Evolutionary conservation across 768 basidiomycete genomes (phyloP).

Genomic region (Mycena galopus): DNA sequence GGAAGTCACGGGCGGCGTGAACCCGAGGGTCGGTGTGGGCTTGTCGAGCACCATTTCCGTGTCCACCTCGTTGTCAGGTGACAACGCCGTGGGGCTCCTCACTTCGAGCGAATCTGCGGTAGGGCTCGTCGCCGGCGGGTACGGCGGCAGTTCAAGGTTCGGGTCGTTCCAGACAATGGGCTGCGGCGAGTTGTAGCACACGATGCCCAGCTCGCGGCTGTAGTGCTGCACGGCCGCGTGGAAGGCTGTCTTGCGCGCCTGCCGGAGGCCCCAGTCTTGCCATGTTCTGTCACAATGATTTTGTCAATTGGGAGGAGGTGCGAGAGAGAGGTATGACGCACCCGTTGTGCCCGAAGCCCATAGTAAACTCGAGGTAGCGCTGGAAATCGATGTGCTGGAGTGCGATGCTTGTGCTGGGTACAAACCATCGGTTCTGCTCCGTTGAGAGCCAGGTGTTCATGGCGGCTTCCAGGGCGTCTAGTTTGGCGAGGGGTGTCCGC

Average conservation of each 20-base stretch:
- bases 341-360: slow-evolving; percentile 72
- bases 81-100: background rate
- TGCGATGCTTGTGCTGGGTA: slow-evolving; percentile 73
- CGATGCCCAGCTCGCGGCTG: slow-evolving; percentile 77
- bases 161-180: slow-evolving; percentile 67
- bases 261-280: slow-evolving; percentile 58
- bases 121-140: slow-evolving; percentile 15
- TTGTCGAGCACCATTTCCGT: slow-evolving; percentile 37
- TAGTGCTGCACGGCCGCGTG: slow-evolving; percentile 83
- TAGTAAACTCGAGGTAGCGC: slow-evolving; percentile 75
- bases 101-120: background rate
- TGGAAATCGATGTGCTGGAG: slow-evolving; percentile 77
- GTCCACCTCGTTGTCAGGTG: slow-evolving; percentile 37
- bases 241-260: slow-evolving; percentile 79
- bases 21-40: slow-evolving; percentile 17
- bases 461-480: slow-evolving; percentile 75
- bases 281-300: slow-evolving; percentile 54
- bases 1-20: slow-evolving; percentile 21
- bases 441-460: slow-evolving; percentile 83
- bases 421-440: slow-evolving; percentile 86
- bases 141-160: slow-evolving; percentile 37
- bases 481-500: slow-evolving; percentile 78
- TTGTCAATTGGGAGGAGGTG: background rate
- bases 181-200: slow-evolving; percentile 68
- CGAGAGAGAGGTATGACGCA: slow-evolving; percentile 34